Base-by-base conservation (phyloP, 75 land plant genomes). In the Pinus albicaulis region DNA sequence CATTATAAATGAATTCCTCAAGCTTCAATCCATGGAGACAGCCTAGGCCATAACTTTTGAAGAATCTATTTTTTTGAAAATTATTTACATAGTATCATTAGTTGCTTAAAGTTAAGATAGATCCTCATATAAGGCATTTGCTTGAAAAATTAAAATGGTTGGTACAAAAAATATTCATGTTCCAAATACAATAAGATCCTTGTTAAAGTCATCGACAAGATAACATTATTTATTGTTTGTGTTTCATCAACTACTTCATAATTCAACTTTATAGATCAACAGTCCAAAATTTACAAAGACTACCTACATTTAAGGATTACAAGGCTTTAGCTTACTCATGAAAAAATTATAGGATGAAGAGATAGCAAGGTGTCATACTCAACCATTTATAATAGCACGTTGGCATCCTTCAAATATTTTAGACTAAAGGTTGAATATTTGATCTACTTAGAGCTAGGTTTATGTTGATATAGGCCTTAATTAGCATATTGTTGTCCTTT, bases 201-300 rank as follows among this genome's bases (percentile, higher is more conserved):
- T 12, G 92, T 89, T 23, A 86, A 80, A 36, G 89, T 86, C 36
- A 96, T 73, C 52, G 90, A 94, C 59, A 93, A 48, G 14, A 91
- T 48, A 12, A 96, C 99, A 82, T 96, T 96, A 26, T 93, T 96
- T 7, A 96, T 69, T 7, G 94, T 96, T 97, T 91, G 89, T 68
- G 63, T 59, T 56, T 6, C 52, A 3, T 17, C 14, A 80, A 80
- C n/a, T 7, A n/a, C n/a, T 6, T 58, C 59, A 17, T 2, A 1
- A n/a, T 5, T n/a, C 59, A 58, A 3, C 6, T 4, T 58, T n/a
- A 58, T 19, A 58, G 3, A 7, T 3, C 59, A 58, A 58, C 7
- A 58, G 3, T 58, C 15, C 59, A 58, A 58, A n/a, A 0, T 17
- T 17, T 58, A 3, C 3, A 58, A 16, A 58, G n/a, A 17, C 16